Evolutionary conservation across 2,329 filamentous ascomycete genomes (phyloP).

Genomic region (Hypoxylon sp.): DNA sequence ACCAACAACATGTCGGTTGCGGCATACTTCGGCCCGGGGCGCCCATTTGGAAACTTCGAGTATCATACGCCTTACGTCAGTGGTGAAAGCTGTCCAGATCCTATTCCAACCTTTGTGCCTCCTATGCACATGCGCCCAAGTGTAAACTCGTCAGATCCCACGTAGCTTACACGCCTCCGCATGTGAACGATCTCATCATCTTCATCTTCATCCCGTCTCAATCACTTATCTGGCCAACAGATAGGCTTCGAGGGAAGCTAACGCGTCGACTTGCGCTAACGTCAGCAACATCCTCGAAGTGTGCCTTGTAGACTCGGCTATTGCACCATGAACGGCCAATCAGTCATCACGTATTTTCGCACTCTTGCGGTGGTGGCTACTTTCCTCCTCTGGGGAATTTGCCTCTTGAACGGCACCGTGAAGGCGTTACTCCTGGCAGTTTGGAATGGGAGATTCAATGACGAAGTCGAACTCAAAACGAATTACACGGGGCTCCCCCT

Average conservation of each 20-base stretch:
- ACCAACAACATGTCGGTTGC: neutral
- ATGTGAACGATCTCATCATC: too few relatives aligned
- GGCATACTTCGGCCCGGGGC: neutral
- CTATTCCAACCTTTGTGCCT: too few relatives aligned
- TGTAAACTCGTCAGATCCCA: too few relatives aligned
- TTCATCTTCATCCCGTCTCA: neutral
- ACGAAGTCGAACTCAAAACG: slow-evolving; percentile 42
- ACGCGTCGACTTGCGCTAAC: neutral
- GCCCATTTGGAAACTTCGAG: neutral
- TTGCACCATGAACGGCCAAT: neutral
- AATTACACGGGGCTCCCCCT: slow-evolving; percentile 46
- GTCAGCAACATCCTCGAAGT: neutral
- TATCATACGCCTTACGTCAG: neutral
- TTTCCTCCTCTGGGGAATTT: slow-evolving; percentile 44
- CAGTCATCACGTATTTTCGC: slow-evolving; percentile 17
- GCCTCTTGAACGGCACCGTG: slow-evolving; percentile 45
- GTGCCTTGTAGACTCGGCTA: neutral
- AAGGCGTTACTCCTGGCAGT: slow-evolving; percentile 44
- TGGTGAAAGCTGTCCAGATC: neutral
- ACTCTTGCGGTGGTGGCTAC: slow-evolving; percentile 37
- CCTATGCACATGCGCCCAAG: too few relatives aligned
- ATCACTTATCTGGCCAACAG: neutral
- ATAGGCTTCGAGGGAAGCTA: neutral
- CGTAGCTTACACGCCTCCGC: too few relatives aligned
- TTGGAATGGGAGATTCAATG: slow-evolving; percentile 40